Evolutionary conservation across 495 filamentous ascomycete species (phyloP).

Genomic region (Parathielavia appendiculata): DNA sequence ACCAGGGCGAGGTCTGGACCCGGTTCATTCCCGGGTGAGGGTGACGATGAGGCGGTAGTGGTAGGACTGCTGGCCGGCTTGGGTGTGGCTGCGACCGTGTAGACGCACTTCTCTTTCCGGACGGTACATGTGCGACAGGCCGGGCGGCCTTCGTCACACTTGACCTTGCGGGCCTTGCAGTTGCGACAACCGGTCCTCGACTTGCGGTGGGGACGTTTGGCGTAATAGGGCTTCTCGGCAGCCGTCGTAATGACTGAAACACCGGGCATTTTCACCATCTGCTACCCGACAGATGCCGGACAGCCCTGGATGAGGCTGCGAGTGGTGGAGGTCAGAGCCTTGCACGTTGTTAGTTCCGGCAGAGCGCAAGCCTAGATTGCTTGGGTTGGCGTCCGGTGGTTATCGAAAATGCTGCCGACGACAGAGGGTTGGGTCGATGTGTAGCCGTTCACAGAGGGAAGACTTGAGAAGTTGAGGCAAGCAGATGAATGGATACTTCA

Average conservation of each 20-base stretch:
- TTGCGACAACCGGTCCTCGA: slow-evolving; percentile 47
- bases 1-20: background rate
- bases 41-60: slow-evolving; percentile 12
- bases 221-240: slow-evolving; percentile 33
- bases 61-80: background rate
- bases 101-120: slow-evolving; percentile 43
- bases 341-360: too few species aligned
- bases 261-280: background rate
- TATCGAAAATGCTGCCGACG: too few species aligned
- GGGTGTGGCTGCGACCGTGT: slow-evolving; percentile 11
- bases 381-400: too few species aligned
- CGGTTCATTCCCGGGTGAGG: background rate
- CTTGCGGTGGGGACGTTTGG: slow-evolving; percentile 51
- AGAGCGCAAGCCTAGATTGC: too few species aligned
- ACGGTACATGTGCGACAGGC: slow-evolving; percentile 43
- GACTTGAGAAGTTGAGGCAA: too few species aligned
- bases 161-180: slow-evolving; percentile 43
- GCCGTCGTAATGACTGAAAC: background rate
- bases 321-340: too few species aligned
- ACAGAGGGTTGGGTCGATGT: too few species aligned
- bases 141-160: slow-evolving; percentile 49
- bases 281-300: too few species aligned
- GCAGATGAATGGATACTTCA: too few species aligned
- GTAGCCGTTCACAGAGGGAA: too few species aligned
- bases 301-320: too few species aligned